Evolutionary conservation across 2,329 filamentous ascomycete genomes (phyloP).

Genomic region (Aspergillus amoenus): DNA sequence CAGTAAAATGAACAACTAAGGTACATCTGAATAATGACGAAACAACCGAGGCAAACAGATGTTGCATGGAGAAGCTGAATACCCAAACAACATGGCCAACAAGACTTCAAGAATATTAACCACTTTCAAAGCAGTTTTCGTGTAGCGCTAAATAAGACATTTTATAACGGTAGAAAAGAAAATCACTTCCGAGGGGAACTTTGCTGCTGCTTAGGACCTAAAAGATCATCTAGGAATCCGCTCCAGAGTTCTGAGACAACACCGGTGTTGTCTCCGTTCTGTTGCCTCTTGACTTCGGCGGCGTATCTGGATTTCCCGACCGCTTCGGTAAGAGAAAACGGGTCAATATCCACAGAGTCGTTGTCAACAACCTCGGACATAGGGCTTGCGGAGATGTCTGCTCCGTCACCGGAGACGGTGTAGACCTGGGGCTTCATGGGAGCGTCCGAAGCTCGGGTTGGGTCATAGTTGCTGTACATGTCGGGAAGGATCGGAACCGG

Average conservation of each 20-base stretch:
- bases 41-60: not conserved
- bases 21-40: not conserved
- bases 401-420: constrained; percentile 46
- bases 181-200: constrained; percentile 20
- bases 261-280: constrained; percentile 28
- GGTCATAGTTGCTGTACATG: constrained; percentile 29
- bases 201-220: constrained; percentile 34
- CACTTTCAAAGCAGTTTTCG: constrained; percentile 2
- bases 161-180: not conserved
- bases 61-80: not conserved
- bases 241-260: constrained; percentile 36
- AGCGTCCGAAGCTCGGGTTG: constrained; percentile 20
- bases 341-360: constrained; percentile 55
- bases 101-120: not conserved
- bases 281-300: constrained; percentile 36
- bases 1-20: not conserved
- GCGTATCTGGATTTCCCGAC: constrained; percentile 42
- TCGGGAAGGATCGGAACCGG: constrained; percentile 54
- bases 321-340: constrained; percentile 55
- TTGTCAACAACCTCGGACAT: constrained; percentile 61
- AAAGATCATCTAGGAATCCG: constrained; percentile 39
- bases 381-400: constrained; percentile 51
- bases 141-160: constrained; percentile 14
- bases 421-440: constrained; percentile 59
- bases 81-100: not conserved